These are phyloP conservation scores for Diplodia intermedia DNA, from an alignment of 2,329 filamentous ascomycete species.

Conservation along the genomic window DNA sequence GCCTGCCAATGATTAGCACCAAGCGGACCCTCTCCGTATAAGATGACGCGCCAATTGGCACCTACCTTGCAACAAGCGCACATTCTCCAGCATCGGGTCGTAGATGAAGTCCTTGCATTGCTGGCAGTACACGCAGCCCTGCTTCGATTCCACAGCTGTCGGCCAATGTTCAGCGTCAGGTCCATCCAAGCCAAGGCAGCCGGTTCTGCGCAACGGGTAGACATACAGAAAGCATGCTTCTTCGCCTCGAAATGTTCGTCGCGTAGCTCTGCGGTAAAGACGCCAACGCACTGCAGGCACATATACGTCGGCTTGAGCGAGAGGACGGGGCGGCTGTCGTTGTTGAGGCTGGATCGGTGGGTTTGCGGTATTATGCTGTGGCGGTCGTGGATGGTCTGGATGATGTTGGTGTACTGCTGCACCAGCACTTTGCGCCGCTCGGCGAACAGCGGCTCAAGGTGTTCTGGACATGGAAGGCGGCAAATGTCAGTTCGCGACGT, in stretches of 20 bases:
- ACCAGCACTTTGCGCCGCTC: conserved; percentile 73
- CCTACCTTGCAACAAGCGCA: conserved; percentile 73
- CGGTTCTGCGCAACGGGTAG: neutral
- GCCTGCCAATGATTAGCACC: conserved; percentile 4
- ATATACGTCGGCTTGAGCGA: conserved; percentile 64
- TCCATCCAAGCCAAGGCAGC: conserved; percentile 23
- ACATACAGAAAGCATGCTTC: conserved; percentile 73
- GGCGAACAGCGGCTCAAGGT: conserved; percentile 72
- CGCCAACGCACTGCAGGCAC: conserved; percentile 75
- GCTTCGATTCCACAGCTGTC: conserved; percentile 77
- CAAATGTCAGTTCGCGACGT: conserved; percentile 14
- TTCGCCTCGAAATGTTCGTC: conserved; percentile 72
- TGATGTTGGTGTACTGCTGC: conserved; percentile 73
- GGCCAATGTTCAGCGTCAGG: conserved; percentile 36
- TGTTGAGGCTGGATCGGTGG: conserved; percentile 56
- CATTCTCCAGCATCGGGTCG: conserved; percentile 79
- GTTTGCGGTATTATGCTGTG: conserved; percentile 71
- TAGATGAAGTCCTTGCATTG: conserved; percentile 84
- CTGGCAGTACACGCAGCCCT: conserved; percentile 78
- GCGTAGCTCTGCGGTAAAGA: conserved; percentile 70
- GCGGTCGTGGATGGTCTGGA: conserved; percentile 73
- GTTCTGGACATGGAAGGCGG: conserved; percentile 60
- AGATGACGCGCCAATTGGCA: conserved; percentile 15
- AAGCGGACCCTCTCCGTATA: neutral
- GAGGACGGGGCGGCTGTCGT: conserved; percentile 64